phyloP scores from a whole-genome alignment of 2,329 filamentous ascomycete species.

The Microdochium nivale region DNA sequence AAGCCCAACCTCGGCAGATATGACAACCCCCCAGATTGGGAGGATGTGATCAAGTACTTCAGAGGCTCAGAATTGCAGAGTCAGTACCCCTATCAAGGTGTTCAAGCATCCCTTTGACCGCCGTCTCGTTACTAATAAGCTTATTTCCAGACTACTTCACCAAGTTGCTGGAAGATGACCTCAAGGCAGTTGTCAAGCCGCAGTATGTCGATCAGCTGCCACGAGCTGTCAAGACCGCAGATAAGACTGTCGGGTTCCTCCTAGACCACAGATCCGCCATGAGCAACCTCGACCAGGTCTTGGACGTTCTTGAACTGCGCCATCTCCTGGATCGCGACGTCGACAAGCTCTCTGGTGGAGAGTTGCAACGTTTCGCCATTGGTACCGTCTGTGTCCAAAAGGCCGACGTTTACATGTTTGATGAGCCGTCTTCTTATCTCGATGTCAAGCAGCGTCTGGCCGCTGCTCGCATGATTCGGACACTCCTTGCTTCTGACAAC shows the following conservation, averaged over 20 bases:
- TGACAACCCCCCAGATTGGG: conserved; percentile 97
- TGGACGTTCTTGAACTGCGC: conserved; percentile 75
- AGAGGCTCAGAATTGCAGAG: conserved; percentile 95
- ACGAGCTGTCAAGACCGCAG: conserved; percentile 73
- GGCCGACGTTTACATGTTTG: conserved; percentile 99
- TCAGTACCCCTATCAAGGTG: conserved; percentile 33
- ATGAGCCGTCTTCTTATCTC: conserved; percentile 96
- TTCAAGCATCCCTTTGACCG: background rate
- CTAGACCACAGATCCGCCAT: conserved; percentile 70
- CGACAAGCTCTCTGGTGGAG: conserved; percentile 84
- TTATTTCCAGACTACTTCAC: conserved; percentile 79
- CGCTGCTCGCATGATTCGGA: conserved; percentile 86
- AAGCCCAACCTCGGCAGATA: conserved; percentile 95
- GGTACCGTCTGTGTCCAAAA: conserved; percentile 92
- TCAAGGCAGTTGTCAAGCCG: conserved; percentile 97
- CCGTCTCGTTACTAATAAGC: background rate
- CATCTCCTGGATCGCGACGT: conserved; percentile 92
- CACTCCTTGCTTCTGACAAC: conserved; percentile 77
- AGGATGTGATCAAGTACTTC: conserved; percentile 98
- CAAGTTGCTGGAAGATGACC: conserved; percentile 90
- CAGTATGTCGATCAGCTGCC: conserved; percentile 99
- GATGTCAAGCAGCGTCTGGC: conserved; percentile 98
- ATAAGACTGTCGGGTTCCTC: conserved; percentile 71
- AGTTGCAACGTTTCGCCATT: conserved; percentile 96
- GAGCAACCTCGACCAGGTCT: conserved; percentile 72